Evolutionary conservation across 495 filamentous ascomycete genomes (phyloP).

Genomic region (Tuber melanosporum): DNA sequence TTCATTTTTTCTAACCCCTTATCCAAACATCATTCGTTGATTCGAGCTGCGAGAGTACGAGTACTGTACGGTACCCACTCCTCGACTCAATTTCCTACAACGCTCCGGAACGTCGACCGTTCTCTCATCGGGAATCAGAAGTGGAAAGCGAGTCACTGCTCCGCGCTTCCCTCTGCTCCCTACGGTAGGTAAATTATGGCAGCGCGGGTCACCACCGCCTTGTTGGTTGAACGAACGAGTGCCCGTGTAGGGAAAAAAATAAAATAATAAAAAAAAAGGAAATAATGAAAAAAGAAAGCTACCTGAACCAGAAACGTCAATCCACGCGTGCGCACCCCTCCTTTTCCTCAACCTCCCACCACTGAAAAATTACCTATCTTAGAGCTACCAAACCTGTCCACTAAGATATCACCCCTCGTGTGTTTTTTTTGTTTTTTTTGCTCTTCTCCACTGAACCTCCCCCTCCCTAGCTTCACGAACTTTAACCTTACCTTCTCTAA

Average conservation of each 20-base stretch:
- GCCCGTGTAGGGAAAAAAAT: not conserved
- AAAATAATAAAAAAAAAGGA: not conserved
- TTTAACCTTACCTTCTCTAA: not conserved
- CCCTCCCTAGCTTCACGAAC: not conserved
- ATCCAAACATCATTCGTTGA: not conserved
- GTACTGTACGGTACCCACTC: not conserved
- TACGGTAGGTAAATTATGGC: not conserved
- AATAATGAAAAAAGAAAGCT: conserved; percentile 27
- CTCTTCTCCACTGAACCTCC: not conserved
- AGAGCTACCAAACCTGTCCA: conserved; percentile 29
- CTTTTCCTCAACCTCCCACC: conserved; percentile 31
- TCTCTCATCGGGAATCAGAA: conserved; percentile 2
- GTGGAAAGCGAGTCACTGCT: conserved; percentile 1
- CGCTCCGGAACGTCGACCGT: conserved; percentile 2
- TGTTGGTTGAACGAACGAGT: not conserved
- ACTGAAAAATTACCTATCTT: conserved; percentile 32
- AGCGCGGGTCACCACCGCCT: conserved; percentile 2
- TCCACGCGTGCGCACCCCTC: conserved; percentile 38
- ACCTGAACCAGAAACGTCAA: conserved; percentile 39
- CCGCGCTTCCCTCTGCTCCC: not conserved
- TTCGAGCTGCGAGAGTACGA: not conserved
- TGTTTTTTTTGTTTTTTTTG: not conserved
- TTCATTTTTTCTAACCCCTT: not conserved
- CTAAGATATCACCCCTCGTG: not conserved
- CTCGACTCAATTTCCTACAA: not conserved